Evolutionary conservation across 164 flowering plant genomes (phyloP), one percentile per base, ranked within the genome.

Genomic region (Litsea cubeba): DNA sequence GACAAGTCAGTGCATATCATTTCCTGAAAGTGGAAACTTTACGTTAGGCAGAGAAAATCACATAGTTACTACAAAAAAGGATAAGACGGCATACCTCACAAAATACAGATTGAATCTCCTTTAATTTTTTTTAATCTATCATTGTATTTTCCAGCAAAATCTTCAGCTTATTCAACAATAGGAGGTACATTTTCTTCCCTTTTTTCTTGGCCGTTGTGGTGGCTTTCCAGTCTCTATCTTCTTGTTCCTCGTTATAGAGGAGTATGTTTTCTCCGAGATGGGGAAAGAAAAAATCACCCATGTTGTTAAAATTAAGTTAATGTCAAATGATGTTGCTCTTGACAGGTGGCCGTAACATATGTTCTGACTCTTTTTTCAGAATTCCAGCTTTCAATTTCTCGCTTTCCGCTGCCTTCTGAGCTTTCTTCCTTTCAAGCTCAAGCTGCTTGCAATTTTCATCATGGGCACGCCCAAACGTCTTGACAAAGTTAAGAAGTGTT

Each of bases 361-460:
- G 64, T 79, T 80, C 79, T 12, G 84, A 50, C 57, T 77, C 82
- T 67, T 78, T 83, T 60, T 70, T 77, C 49, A 83, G 69, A 76
- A 78, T 67, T 62, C 57, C 65, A 6, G 65, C 54, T 83, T 88
- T 90, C 75, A 66, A 58, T 76, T 87, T 89, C 71, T 86, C 90
- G 72, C 8, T 82, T 71, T 86, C 85, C 23, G 86, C 84, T 81
- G 86, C 94, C 78, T 86, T 92, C 81, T 78, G 90, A 20, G 86
- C 84, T 80, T 85, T 89, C 83, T 92, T 95, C 81, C 71, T 89
- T 78, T 95, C 97, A 51, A 83, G 78, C 83, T 92, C 98, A 62
- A 81, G 76, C 80, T 92, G 96, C 82, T 89, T 93, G 85, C 88
- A 82, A 84, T 93, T 95, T 63, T 95, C 96, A 17, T 89, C 90